Evolutionary conservation across 176 grass and related monocot genomes (phyloP).

Genomic region (Oryza nivara): DNA sequence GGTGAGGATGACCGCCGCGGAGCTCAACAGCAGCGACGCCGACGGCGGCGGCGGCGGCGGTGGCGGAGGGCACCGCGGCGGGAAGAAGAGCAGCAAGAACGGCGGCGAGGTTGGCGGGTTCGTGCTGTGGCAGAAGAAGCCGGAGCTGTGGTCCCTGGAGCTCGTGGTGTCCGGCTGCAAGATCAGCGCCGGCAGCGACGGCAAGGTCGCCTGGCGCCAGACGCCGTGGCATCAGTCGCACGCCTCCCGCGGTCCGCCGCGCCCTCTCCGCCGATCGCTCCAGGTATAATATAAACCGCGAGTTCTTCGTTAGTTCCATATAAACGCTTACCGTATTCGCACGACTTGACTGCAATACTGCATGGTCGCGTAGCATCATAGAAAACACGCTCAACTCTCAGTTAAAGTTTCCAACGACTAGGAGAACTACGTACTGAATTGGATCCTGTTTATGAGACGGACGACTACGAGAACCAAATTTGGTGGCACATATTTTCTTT

Average conservation of each 20-base stretch:
- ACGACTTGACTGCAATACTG: not conserved
- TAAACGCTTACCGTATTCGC: not conserved
- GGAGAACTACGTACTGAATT: not conserved
- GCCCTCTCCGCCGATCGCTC: slow-evolving; percentile 90
- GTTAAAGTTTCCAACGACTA: not conserved
- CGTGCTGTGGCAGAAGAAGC: slow-evolving; percentile 99
- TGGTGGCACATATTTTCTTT: not conserved
- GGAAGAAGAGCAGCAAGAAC: slow-evolving; percentile 48
- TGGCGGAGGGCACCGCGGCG: slow-evolving; percentile 26
- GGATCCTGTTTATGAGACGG: not conserved
- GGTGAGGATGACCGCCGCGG: slow-evolving; percentile 83
- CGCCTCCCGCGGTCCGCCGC: slow-evolving; percentile 86
- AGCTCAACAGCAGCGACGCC: slow-evolving; percentile 69
- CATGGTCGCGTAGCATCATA: not conserved
- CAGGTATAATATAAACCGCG: slow-evolving; percentile 61
- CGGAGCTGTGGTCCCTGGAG: slow-evolving; percentile 96
- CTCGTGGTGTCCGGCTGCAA: slow-evolving; percentile 98
- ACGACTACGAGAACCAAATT: not conserved
- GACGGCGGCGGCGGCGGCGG: not conserved
- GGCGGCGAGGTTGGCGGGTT: slow-evolving; percentile 92
- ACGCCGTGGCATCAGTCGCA: slow-evolving; percentile 98
- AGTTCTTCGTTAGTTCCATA: not conserved
- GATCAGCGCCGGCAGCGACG: slow-evolving; percentile 96
- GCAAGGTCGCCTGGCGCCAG: slow-evolving; percentile 95
- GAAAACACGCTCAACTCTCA: not conserved